Conservation (phyloP, 73 alveolate species). For the Breviolum minutum region DNA sequence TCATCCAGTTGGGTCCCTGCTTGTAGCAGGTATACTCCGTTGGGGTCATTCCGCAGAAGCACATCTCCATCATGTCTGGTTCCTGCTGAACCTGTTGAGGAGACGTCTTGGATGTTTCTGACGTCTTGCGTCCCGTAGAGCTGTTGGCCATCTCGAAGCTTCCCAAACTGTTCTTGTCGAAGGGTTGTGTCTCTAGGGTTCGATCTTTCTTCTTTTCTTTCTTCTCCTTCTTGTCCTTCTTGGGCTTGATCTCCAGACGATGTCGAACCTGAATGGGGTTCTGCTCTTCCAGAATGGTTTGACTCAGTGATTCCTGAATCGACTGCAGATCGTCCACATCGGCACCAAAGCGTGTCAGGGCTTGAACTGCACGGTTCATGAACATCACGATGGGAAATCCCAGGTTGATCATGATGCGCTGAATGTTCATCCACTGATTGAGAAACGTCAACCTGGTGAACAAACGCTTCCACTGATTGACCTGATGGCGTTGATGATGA, state of each 20-base stretch:
- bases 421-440: background rate
- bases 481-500: too few relatives aligned
- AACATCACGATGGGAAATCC: background rate
- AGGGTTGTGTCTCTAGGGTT: background rate
- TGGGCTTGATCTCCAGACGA: too few relatives aligned
- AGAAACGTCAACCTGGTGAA: background rate
- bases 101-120: background rate
- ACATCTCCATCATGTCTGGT: background rate
- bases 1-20: conserved; percentile 5
- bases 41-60: background rate
- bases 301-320: background rate
- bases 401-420: background rate
- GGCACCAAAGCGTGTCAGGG: background rate
- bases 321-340: background rate
- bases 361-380: background rate
- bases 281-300: too few relatives aligned
- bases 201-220: background rate
- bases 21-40: background rate
- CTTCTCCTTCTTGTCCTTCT: background rate
- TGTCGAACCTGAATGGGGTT: too few relatives aligned
- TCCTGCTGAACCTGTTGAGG: too few relatives aligned
- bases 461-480: too few relatives aligned
- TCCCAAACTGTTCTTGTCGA: background rate
- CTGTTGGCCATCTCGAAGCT: background rate
- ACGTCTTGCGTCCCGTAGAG: too few relatives aligned